Conservation (phyloP, 495 filamentous ascomycete genomes). For the Hypoxylon trugodes region DNA sequence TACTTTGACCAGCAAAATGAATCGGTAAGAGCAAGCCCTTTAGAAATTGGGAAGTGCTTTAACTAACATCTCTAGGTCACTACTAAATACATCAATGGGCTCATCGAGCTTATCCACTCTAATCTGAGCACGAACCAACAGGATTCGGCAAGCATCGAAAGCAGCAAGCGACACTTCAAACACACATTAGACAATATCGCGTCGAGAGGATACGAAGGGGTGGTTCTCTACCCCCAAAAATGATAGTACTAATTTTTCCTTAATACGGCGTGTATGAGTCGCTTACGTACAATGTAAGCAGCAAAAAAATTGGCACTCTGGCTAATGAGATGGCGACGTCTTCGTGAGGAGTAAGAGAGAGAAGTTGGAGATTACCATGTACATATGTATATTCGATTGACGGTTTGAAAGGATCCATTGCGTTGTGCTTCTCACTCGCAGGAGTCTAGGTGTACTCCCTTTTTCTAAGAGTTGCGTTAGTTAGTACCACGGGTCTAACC, state of each 20-base stretch:
- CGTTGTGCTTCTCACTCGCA: constrained; percentile 33
- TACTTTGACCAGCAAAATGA: constrained; percentile 99
- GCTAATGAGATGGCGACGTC: not conserved
- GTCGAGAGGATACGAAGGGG: constrained; percentile 89
- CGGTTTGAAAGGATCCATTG: constrained; percentile 33
- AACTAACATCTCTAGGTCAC: constrained; percentile 69
- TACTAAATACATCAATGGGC: constrained; percentile 95
- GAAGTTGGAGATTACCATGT: constrained; percentile 34
- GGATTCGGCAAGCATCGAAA: constrained; percentile 80
- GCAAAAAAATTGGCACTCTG: constrained; percentile 17
- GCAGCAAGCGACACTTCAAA: constrained; percentile 89
- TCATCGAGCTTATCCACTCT: constrained; percentile 97
- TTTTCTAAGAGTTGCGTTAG: constrained; percentile 22
- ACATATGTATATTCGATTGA: constrained; percentile 47
- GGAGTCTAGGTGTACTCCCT: constrained; percentile 32
- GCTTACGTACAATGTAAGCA: no score
- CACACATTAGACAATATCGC: constrained; percentile 93
- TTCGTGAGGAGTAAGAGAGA: not conserved
- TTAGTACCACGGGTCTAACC: constrained; percentile 3
- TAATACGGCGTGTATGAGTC: not conserved
- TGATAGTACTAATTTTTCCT: constrained; percentile 21
- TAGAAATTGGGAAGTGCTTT: not conserved
- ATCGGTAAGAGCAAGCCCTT: constrained; percentile 66
- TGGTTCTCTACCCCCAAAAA: constrained; percentile 78
- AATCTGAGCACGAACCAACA: constrained; percentile 84